These are phyloP conservation scores for Aspergillus thermomutatus DNA, from an alignment of 2,329 filamentous ascomycete species.

Conservation along the genomic window DNA sequence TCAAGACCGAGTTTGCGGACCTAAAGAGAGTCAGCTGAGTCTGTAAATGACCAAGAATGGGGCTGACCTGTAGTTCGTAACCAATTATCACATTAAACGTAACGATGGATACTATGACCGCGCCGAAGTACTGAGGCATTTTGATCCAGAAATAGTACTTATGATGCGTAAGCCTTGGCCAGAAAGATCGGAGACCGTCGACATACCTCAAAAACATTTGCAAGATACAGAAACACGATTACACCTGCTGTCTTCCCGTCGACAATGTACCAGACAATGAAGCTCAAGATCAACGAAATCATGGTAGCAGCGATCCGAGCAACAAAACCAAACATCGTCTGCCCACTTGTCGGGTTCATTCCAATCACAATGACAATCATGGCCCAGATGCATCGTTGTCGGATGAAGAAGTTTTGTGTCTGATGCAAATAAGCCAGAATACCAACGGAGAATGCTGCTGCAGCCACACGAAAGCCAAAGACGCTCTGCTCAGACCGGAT, in stretches of 20 bases:
- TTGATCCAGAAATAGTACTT: slow-evolving; percentile 66
- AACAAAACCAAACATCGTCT: slow-evolving; percentile 66
- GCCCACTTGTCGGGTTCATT: slow-evolving; percentile 65
- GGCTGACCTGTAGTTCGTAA: slow-evolving; percentile 64
- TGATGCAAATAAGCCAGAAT: slow-evolving; percentile 63
- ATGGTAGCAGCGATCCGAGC: slow-evolving; percentile 62
- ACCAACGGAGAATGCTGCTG: slow-evolving; percentile 67
- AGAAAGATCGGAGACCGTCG: neutral
- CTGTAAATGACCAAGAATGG: neutral
- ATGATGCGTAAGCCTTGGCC: slow-evolving; percentile 1
- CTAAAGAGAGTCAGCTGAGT: slow-evolving; percentile 7
- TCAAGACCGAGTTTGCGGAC: slow-evolving; percentile 52
- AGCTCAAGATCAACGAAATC: slow-evolving; percentile 58
- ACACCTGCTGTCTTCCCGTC: slow-evolving; percentile 60
- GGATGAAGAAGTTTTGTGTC: slow-evolving; percentile 64
- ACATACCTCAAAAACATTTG: slow-evolving; percentile 52
- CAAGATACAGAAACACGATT: slow-evolving; percentile 66
- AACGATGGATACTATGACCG: slow-evolving; percentile 57
- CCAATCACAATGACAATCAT: slow-evolving; percentile 71
- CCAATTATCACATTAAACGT: slow-evolving; percentile 62
- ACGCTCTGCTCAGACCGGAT: slow-evolving; percentile 61
- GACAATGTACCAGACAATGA: slow-evolving; percentile 70
- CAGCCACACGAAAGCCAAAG: slow-evolving; percentile 68
- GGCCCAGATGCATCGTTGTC: slow-evolving; percentile 69
- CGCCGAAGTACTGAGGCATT: slow-evolving; percentile 59